These are phyloP conservation scores for Staphylotrichum longicolle DNA, from an alignment of 495 filamentous ascomycete genomes.

Conservation along the genomic window DNA sequence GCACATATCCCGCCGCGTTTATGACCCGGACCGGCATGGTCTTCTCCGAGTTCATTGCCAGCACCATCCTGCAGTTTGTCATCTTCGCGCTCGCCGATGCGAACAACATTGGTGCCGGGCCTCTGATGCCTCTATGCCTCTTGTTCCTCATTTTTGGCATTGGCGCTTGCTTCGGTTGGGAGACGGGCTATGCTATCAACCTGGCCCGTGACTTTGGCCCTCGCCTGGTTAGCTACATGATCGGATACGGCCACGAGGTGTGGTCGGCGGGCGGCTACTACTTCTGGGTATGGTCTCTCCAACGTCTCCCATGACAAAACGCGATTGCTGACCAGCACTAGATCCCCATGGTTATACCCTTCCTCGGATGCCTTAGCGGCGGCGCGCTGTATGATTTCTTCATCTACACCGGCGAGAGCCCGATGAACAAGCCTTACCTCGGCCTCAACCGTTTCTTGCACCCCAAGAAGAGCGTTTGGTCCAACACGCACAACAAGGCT, in stretches of 20 bases:
- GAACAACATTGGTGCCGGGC: slow-evolving; percentile 5
- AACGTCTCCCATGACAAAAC: not conserved
- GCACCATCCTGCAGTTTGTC: slow-evolving; percentile 3
- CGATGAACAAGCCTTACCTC: slow-evolving; percentile 1
- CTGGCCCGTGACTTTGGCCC: slow-evolving; percentile 4
- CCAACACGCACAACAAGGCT: slow-evolving; percentile 4
- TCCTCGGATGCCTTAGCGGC: slow-evolving; percentile 1
- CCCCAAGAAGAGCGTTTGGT: slow-evolving; percentile 7
- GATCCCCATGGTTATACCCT: slow-evolving; percentile 8
- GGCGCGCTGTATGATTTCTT: slow-evolving; percentile 1
- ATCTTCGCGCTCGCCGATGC: slow-evolving; percentile 4
- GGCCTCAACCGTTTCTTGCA: slow-evolving; percentile 5
- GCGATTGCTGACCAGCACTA: not conserved
- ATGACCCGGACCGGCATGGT: slow-evolving; percentile 2
- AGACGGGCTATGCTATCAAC: slow-evolving; percentile 4
- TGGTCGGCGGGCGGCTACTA: slow-evolving; percentile 4
- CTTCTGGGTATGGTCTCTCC: not conserved
- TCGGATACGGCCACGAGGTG: slow-evolving; percentile 2
- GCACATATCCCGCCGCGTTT: slow-evolving; percentile 1
- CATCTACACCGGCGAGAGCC: slow-evolving; percentile 1
- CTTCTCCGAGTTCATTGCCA: slow-evolving; percentile 5
- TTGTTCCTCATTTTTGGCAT: slow-evolving; percentile 5
- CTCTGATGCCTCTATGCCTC: not conserved
- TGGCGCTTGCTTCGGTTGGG: slow-evolving; percentile 6
- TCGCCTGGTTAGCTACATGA: slow-evolving; percentile 4